These are phyloP conservation scores for Aureobasidium melanogenum DNA, from an alignment of 2,329 filamentous ascomycete species.

Conservation along the genomic window DNA sequence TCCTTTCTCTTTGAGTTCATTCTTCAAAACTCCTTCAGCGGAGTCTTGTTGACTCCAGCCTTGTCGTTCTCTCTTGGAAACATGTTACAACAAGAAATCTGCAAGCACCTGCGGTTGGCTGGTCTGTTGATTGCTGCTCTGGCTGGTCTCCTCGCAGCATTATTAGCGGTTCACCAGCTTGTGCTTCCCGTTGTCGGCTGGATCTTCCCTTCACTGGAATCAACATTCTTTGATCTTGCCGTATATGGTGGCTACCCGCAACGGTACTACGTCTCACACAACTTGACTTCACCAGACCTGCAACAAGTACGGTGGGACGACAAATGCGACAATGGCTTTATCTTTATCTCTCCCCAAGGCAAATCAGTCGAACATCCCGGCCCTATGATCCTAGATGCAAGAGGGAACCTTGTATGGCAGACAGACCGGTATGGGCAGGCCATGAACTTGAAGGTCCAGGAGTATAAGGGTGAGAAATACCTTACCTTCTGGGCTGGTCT, in stretches of 20 bases:
- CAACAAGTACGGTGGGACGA: slow-evolving; percentile 23
- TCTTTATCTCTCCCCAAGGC: slow-evolving; percentile 25
- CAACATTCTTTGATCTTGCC: slow-evolving; percentile 24
- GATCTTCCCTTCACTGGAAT: slow-evolving; percentile 20
- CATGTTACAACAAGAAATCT: slow-evolving; percentile 2
- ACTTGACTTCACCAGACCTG: slow-evolving; percentile 19
- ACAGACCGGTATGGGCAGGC: slow-evolving; percentile 22
- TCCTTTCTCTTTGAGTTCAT: background rate
- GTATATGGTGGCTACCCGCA: slow-evolving; percentile 24
- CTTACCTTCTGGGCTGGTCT: slow-evolving; percentile 32
- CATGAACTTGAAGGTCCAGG: slow-evolving; percentile 27
- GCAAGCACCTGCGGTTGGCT: background rate
- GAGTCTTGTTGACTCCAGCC: background rate
- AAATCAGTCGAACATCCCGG: slow-evolving; percentile 22
- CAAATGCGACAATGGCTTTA: slow-evolving; percentile 21
- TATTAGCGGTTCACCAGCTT: slow-evolving; percentile 20
- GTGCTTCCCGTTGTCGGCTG: slow-evolving; percentile 24
- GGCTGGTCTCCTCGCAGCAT: slow-evolving; percentile 10
- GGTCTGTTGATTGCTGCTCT: background rate
- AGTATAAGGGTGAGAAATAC: slow-evolving; percentile 27
- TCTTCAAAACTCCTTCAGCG: slow-evolving; percentile 4
- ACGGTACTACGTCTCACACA: slow-evolving; percentile 21
- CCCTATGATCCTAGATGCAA: slow-evolving; percentile 28
- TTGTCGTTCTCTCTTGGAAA: background rate
- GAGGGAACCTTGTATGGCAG: slow-evolving; percentile 27